Conservation (phyloP, 2,329 filamentous ascomycete genomes). For the Erysiphe neolycopersici region DNA sequence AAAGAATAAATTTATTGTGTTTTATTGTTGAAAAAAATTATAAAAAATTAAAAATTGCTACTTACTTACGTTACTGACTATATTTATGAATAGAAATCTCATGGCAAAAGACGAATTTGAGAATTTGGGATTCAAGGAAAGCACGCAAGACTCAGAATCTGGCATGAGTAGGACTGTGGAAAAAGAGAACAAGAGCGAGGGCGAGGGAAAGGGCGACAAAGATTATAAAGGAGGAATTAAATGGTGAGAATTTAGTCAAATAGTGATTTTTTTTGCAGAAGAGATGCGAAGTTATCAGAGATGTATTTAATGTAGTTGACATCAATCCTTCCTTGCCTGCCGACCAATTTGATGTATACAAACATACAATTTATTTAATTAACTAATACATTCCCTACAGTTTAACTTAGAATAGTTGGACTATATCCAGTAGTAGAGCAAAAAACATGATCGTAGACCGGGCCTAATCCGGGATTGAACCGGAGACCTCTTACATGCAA, state of each 20-base stretch:
- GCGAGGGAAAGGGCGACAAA: slow-evolving; percentile 2
- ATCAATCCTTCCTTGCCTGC: too few species aligned
- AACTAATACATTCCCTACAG: too few species aligned
- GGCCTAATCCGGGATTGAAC: not conserved
- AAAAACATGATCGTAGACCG: not conserved
- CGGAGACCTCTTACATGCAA: not conserved
- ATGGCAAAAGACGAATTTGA: slow-evolving; percentile 93
- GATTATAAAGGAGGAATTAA: slow-evolving; percentile 9
- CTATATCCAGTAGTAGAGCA: too few species aligned
- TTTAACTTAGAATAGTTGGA: too few species aligned
- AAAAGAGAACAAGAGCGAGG: slow-evolving; percentile 1
- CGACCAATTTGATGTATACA: too few species aligned
- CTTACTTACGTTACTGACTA: slow-evolving; percentile 1
- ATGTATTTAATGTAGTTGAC: too few species aligned
- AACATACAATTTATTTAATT: too few species aligned
- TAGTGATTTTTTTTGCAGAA: too few species aligned
- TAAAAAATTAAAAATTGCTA: too few species aligned
- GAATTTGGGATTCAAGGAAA: slow-evolving; percentile 50
- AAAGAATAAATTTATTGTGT: too few species aligned
- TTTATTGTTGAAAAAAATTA: too few species aligned
- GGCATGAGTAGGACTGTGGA: slow-evolving; percentile 3
- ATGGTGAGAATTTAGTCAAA: slow-evolving; percentile 4
- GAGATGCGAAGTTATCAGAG: too few species aligned
- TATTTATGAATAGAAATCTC: slow-evolving; percentile 36
- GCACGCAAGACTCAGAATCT: slow-evolving; percentile 5